Base-by-base conservation (phyloP, 441 rosid genomes). In the Manihot esculenta region DNA sequence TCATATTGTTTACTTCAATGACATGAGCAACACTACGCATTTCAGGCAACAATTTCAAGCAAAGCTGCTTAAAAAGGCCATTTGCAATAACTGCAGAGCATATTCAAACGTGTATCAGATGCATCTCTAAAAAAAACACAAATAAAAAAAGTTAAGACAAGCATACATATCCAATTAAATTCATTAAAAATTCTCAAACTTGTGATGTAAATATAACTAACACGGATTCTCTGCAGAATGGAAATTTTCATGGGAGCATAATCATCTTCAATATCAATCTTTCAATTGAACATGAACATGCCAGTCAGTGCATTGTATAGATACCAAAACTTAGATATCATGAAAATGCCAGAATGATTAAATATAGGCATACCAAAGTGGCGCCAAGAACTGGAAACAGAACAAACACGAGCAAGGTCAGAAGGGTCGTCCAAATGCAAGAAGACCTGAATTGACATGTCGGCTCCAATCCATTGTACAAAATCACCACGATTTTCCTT, bases 21-120 rank as follows among this genome's bases (percentile, higher is more conserved):
- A 86, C 78, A 78, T 63, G 84, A 66, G 75, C 80, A 72, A 89
- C 80, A 11, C 76, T 58, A 30, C 77, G 72, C 66, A 89, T 66
- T 61, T 83, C 86, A 49, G 89, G 89, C 72, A 89, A 88, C 84
- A 83, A 71, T 80, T 69, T 85, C 81, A 86, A 69, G 79, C 96
- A 89, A 15, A 88, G 81, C 64, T 74, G 76, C 88, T 86, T 89
- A 63, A 74, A 82, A 49, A 91, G 84, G 64, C 85, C 82, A 77
- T 80, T 70, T 30, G 21, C 71, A 67, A 88, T 79, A 81, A 85
- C 98, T 91, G 89, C 82, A 88, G 63, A 77, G 30, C 38, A 59
- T 12, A 23, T 54, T 0, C 30, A 60, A 42, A 20, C 17, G 18
- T 38, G 41, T 38, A 55, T 55, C 30, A 55, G 30, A 7, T 38